Evolutionary conservation across 306 rosid species (phyloP).

Genomic region (Rosa multiflora): DNA sequence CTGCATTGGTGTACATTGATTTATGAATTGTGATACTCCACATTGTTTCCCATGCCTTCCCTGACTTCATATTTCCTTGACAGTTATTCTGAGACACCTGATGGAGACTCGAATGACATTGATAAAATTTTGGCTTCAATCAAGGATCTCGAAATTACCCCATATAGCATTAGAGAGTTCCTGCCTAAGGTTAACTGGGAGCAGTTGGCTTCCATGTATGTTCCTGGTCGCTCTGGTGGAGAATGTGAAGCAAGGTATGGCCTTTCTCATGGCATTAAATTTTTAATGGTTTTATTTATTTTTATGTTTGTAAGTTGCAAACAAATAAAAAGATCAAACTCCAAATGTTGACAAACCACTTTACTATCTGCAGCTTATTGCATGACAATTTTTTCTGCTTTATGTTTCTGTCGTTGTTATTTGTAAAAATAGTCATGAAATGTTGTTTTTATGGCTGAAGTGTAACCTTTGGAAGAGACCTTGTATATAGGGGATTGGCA

Average conservation of each 20-base stretch:
- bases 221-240: slow-evolving; percentile 65
- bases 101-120: slow-evolving; percentile 50
- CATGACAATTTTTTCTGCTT: not conserved
- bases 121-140: slow-evolving; percentile 58
- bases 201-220: slow-evolving; percentile 67
- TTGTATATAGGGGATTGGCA: not conserved
- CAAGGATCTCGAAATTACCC: slow-evolving; percentile 56
- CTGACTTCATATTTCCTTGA: slow-evolving; percentile 20
- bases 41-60: slow-evolving; percentile 4
- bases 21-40: not conserved
- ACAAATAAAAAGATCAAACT: not conserved
- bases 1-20: not conserved
- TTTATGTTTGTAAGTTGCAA: not conserved
- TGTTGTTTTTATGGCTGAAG: not conserved
- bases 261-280: slow-evolving; percentile 2
- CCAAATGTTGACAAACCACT: not conserved
- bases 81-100: slow-evolving; percentile 45
- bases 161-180: slow-evolving; percentile 57
- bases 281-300: not conserved
- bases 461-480: not conserved
- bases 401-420: not conserved
- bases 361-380: not conserved
- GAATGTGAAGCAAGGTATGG: slow-evolving; percentile 93
- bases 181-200: slow-evolving; percentile 87
- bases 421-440: not conserved